Conservation (phyloP, 1,284 basidiomycete genomes). For the Rugosomyces carneus region DNA sequence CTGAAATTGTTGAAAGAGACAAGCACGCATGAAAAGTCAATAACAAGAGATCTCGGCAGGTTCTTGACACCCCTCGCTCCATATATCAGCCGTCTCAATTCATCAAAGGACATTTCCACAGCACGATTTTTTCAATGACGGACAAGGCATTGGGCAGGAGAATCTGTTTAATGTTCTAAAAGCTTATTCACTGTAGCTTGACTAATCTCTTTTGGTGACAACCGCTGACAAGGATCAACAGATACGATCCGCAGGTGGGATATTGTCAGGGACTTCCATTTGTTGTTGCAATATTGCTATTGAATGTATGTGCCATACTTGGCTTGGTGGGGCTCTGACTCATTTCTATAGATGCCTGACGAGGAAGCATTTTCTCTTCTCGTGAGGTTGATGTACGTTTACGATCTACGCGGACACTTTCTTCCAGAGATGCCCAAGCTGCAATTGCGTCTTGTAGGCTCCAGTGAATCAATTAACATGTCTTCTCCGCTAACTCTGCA, state of each 20-base stretch:
- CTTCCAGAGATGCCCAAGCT: conserved; percentile 97
- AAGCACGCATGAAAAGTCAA: conserved; percentile 90
- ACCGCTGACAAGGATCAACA: conserved; percentile 24
- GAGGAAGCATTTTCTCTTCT: conserved; percentile 97
- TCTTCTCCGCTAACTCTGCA: conserved; percentile 4
- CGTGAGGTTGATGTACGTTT: conserved; percentile 96
- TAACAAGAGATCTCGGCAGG: conserved; percentile 85
- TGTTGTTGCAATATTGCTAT: conserved; percentile 86
- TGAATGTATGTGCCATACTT: conserved; percentile 67
- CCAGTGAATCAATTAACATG: conserved; percentile 1
- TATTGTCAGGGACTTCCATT: conserved; percentile 98
- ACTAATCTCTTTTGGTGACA: neutral
- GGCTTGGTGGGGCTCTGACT: neutral
- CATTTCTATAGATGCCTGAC: conserved; percentile 80
- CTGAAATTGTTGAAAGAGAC: conserved; percentile 77
- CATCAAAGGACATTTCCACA: conserved; percentile 85
- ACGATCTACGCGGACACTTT: conserved; percentile 94
- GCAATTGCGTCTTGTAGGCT: conserved; percentile 78
- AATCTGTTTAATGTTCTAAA: conserved; percentile 97
- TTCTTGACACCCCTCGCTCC: conserved; percentile 22
- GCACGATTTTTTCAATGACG: conserved; percentile 92
- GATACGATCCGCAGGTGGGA: conserved; percentile 91
- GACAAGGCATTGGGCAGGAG: conserved; percentile 91
- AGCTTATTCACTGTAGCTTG: conserved; percentile 82
- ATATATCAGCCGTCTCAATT: neutral